Base-by-base conservation (phyloP, 345 rosid genomes). In the Salix koriyanagi region DNA sequence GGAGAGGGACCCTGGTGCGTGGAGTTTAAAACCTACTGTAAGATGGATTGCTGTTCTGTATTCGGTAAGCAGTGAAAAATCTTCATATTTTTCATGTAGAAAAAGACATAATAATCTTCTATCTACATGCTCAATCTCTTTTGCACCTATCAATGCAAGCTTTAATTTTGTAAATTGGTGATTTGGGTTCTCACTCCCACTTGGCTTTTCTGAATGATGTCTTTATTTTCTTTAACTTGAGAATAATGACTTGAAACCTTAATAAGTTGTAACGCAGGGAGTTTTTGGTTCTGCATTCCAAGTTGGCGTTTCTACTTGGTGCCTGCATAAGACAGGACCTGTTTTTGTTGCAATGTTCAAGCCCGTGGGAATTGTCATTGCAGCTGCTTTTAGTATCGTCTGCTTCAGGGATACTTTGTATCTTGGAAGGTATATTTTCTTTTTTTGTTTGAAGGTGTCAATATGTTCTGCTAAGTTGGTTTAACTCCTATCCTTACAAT, bases 271-370 rank as follows among this genome's bases (percentile, higher is more conserved):
- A 30, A 46, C 73, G 48, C 34, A 84, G 89, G 87, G 75, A 67
- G 79, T 87, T 69, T 85, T 87, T 73, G 90, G 88, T 66, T 87
- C 86, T 54, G 87, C 88, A n/a, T 86, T 90, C 79, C 91, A 88
- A 88, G 84, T 90, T 30, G 88, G 90, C 12, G 30, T 90, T 70
- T 37, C 79, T 62, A 76, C 94, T 73, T 90, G 90, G 91, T 90
- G 92, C 85, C 72, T 90, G 79, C 88, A 60, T 69, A 79, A 81
- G 79, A 87, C 92, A 0, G 90, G 92, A 50, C 92, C 91, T 25
- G 90, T 89, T 76, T 89, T 91, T 77, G 91, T 91, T 74, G 32
- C 90, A 15, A 84, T 88, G 92, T 89, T 89, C 85, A 91, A 91
- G 85, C 91, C 95, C 65, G 52, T 91, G 80, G 92, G 92, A 5